Base-by-base conservation (phyloP, 768 basidiomycete genomes). In the Flagelloscypha sp. region DNA sequence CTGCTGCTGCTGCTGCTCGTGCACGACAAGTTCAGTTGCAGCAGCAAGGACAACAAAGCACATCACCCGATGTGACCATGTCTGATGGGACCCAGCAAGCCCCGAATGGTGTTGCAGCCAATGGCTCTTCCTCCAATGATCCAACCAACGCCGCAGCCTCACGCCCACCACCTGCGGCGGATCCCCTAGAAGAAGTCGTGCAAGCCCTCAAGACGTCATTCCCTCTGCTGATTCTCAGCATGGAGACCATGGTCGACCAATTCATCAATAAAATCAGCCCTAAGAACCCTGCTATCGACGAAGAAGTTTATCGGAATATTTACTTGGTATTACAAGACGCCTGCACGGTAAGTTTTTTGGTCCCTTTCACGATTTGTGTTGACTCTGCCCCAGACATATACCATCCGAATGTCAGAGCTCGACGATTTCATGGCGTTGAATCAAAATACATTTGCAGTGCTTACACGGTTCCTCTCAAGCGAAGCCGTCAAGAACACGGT, bases 161-260 rank as follows among this genome's bases (percentile, higher is more conserved):
- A 27, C 17, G 38, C 23, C 40, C 42, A 22, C 30, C 30, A 12
- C 32, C 42, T 47, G 76, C 87, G 18, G 87, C 78, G 73, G 94
- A 98, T 36, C 72, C 84, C 48, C 79, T 95, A 6, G 95, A 99
- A 15, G 95, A 98, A 52, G 77, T 98, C 38, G 76, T 92, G 27
- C 84, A 92, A 52, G 79, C 88, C 24, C 68, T 98, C 48, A 98
- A 99, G 63, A 95, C 94, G 0, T 82, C 88, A 0, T 95, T 93
- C 68, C 95, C 95, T 0, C 70, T 99, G 6, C 72, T 99, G 23
- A 87, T 94, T 20, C 66, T 98, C 15, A 95, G 90, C 38, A 70
- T 99, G 69, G 95, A 99, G 62, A 93, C 89, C 11, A 84, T 97
- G 72, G 84, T 93, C 4, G 95, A 99, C 46, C 92, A 97, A 58